Conservation (phyloP, 2,329 filamentous ascomycete species). For the Aspergillus sp. region DNA sequence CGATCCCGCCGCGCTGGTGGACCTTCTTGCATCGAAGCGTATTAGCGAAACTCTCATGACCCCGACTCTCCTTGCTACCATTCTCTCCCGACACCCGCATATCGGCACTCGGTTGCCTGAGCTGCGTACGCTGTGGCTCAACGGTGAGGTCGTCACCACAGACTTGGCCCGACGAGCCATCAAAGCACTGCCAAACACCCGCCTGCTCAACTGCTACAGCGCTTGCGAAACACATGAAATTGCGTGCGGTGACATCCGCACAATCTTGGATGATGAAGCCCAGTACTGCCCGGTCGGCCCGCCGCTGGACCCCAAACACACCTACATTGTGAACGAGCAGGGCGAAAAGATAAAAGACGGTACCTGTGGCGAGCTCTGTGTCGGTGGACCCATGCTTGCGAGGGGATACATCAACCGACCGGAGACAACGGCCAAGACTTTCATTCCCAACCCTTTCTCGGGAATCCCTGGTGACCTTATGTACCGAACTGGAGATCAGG, state of each 20-base stretch:
- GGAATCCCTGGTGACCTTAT: constrained; percentile 61
- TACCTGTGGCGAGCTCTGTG: constrained; percentile 68
- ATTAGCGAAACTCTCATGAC: constrained; percentile 84
- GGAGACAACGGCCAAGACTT: constrained; percentile 72
- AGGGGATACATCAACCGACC: constrained; percentile 78
- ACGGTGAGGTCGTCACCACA: constrained; percentile 78
- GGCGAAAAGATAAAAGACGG: constrained; percentile 64
- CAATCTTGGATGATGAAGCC: constrained; percentile 64
- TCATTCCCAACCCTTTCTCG: constrained; percentile 66
- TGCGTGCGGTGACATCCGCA: constrained; percentile 71
- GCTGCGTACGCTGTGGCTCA: constrained; percentile 73
- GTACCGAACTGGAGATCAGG: constrained; percentile 73
- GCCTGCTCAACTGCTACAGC: constrained; percentile 77
- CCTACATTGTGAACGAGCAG: constrained; percentile 71
- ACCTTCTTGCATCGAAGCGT: constrained; percentile 63
- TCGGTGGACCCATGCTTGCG: constrained; percentile 72
- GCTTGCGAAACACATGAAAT: constrained; percentile 81
- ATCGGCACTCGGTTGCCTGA: constrained; percentile 64
- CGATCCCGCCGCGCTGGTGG: constrained; percentile 71
- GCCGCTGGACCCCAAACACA: constrained; percentile 65
- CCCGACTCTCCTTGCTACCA: constrained; percentile 72
- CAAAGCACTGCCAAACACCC: constrained; percentile 65
- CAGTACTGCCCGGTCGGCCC: constrained; percentile 73
- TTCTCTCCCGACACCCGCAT: constrained; percentile 67
- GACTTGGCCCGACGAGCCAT: constrained; percentile 70